These are phyloP conservation scores for Paraurostyla sp. DNA, from an alignment of 73 alveolate species.

Conservation along the genomic window DNA sequence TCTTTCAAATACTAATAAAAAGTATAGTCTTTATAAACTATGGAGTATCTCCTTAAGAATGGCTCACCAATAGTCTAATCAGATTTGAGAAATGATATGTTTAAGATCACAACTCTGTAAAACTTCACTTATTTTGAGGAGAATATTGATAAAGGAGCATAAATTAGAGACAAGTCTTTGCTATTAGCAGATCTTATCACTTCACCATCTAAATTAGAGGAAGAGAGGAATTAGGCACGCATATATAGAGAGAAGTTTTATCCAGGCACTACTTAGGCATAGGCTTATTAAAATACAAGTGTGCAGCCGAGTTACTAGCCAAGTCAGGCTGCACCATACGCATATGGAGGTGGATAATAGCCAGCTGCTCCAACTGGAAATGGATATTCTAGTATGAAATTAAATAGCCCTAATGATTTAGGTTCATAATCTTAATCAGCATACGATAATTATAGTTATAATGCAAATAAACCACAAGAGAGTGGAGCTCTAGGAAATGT, in stretches of 20 bases:
- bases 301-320: neutral
- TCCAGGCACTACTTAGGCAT: neutral
- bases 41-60: conserved; percentile 73
- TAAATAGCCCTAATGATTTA: neutral
- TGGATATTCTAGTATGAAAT: neutral
- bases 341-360: neutral
- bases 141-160: conserved; percentile 64
- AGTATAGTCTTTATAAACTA: conserved; percentile 44
- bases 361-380: neutral
- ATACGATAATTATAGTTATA: neutral
- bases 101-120: conserved; percentile 45
- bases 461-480: neutral
- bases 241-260: conserved; percentile 1
- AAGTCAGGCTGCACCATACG: neutral
- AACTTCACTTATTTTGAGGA: conserved; percentile 71
- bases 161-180: conserved; percentile 52
- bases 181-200: neutral
- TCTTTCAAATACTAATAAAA: neutral
- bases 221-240: neutral
- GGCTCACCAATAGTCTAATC: conserved; percentile 67
- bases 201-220: neutral
- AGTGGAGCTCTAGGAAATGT: conserved; percentile 29
- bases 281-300: neutral
- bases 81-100: conserved; percentile 67
- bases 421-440: neutral